phyloP scores from a whole-genome alignment of 2,329 filamentous ascomycete species.

The Trichoderma breve region DNA sequence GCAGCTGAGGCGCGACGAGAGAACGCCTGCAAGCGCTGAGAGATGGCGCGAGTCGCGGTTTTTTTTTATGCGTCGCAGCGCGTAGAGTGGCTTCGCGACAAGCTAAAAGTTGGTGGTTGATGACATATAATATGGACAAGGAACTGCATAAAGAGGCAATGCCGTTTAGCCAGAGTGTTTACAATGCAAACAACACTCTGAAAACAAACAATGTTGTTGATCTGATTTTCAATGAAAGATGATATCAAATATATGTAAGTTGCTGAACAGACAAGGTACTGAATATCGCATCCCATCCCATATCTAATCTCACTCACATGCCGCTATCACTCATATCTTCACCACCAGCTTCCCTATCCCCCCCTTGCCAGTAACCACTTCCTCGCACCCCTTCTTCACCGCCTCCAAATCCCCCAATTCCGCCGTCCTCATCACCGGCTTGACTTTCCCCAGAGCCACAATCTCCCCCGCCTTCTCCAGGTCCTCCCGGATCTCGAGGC shows the following conservation, averaged over 20 bases:
- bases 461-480: conserved; percentile 42
- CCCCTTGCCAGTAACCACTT: conserved; percentile 33
- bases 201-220: background rate
- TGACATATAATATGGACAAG: background rate
- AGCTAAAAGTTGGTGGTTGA: background rate
- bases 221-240: background rate
- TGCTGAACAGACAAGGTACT: background rate
- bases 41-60: conserved; percentile 14
- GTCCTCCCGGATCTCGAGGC: conserved; percentile 41
- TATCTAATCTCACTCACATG: too few relatives aligned
- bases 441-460: conserved; percentile 44
- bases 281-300: background rate
- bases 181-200: background rate
- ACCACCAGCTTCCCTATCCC: conserved; percentile 32
- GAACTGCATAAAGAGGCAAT: background rate
- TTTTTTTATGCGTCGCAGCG: conserved; percentile 2
- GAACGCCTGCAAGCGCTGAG: background rate
- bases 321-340: conserved; percentile 17
- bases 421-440: conserved; percentile 41
- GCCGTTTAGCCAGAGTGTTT: background rate
- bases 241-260: background rate
- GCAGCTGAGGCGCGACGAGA: conserved; percentile 5
- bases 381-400: conserved; percentile 41
- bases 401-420: conserved; percentile 43
- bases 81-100: conserved; percentile 1